Evolutionary conservation across 164 flowering plant species (phyloP).

Genomic region (Nymphaea thermarum): DNA sequence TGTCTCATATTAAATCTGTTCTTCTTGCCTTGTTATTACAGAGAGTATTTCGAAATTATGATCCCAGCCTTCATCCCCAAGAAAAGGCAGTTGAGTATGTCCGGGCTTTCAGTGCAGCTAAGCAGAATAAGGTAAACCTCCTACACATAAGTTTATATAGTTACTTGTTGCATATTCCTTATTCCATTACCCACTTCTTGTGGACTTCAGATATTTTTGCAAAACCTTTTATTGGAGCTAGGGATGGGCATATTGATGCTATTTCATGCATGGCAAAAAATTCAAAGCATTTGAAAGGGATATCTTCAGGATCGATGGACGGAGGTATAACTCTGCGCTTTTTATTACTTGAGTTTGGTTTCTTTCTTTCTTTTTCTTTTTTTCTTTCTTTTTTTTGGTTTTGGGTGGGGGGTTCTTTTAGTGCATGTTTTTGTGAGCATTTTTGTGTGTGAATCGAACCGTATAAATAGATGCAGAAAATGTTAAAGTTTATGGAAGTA

Average conservation of each 20-base stretch:
- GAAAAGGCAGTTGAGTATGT: conserved; percentile 84
- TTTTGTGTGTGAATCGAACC: too few relatives aligned
- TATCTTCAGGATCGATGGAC: conserved; percentile 93
- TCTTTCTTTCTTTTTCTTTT: too few relatives aligned
- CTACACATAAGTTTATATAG: background rate
- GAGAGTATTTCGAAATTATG: conserved; percentile 80
- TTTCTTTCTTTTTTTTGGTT: background rate
- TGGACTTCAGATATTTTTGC: conserved; percentile 67
- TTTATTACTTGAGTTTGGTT: background rate
- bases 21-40: conserved; percentile 11
- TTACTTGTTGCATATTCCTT: background rate
- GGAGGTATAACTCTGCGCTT: conserved; percentile 51
- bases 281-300: conserved; percentile 70
- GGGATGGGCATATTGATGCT: conserved; percentile 86
- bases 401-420: background rate
- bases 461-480: too few relatives aligned
- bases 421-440: too few relatives aligned
- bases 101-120: conserved; percentile 85
- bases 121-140: conserved; percentile 65
- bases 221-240: conserved; percentile 82
- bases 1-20: background rate
- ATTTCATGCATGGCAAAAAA: conserved; percentile 92
- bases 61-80: conserved; percentile 64
- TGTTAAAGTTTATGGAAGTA: too few relatives aligned
- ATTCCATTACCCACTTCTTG: background rate